phyloP scores from a whole-genome alignment of 2,329 filamentous ascomycete genomes.

The Arthroderma sp. region DNA sequence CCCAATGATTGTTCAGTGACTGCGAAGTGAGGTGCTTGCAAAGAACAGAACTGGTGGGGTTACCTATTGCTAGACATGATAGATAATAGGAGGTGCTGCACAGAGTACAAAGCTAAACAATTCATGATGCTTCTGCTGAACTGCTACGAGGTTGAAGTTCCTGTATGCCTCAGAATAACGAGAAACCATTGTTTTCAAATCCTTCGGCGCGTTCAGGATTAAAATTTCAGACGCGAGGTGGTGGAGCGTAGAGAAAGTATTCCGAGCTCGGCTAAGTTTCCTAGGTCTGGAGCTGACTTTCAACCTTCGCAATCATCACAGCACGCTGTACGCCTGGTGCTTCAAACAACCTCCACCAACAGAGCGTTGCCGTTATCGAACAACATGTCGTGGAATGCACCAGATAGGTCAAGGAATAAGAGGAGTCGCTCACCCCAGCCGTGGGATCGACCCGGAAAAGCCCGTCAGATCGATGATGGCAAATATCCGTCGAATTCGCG shows the following conservation, averaged over 20 bases:
- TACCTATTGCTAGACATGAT: no score
- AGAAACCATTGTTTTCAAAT: no score
- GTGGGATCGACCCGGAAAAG: constrained; percentile 27
- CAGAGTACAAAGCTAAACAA: no score
- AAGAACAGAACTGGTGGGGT: no score
- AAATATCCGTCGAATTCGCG: constrained; percentile 9
- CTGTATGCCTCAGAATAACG: no score
- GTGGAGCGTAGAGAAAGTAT: background rate
- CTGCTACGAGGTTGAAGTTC: no score
- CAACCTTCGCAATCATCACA: background rate
- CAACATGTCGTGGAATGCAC: constrained; percentile 1
- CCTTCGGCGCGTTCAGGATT: background rate
- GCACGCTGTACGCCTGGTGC: background rate
- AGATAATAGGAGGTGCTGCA: no score
- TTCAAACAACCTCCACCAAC: background rate
- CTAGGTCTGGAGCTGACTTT: background rate
- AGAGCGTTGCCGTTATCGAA: background rate
- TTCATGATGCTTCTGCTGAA: no score
- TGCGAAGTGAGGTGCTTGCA: no score
- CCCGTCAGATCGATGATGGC: constrained; percentile 24
- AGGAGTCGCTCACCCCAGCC: constrained; percentile 29
- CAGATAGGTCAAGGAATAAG: constrained; percentile 23
- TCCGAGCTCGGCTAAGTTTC: constrained; percentile 5
- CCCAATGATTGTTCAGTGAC: no score
- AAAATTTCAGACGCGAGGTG: background rate